Conservation (phyloP, 441 rosid species). For the Geranium incanum region DNA sequence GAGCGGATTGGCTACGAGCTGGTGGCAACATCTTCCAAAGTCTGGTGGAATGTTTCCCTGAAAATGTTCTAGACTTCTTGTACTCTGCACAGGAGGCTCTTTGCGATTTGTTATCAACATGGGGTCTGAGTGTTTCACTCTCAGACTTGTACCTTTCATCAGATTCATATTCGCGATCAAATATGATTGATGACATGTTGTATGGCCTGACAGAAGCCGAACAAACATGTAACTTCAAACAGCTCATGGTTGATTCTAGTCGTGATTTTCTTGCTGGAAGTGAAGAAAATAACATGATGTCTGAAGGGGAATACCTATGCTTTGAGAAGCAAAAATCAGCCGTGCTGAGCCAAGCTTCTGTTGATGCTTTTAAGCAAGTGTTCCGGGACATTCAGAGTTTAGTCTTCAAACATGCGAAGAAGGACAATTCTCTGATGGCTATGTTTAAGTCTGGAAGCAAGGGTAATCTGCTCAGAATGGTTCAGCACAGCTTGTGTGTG, state of each 20-base stretch:
- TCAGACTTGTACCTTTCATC: conserved; percentile 61
- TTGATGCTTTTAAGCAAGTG: conserved; percentile 68
- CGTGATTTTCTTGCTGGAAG: conserved; percentile 48
- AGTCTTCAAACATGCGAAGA: conserved; percentile 50
- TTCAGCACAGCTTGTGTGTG: conserved; percentile 85
- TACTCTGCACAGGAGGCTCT: conserved; percentile 68
- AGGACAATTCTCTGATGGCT: conserved; percentile 59
- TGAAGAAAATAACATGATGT: conserved; percentile 33
- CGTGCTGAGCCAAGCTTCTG: conserved; percentile 59
- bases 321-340: conserved; percentile 78
- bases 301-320: conserved; percentile 41
- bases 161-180: conserved; percentile 40
- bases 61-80: conserved; percentile 52
- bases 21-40: conserved; percentile 71
- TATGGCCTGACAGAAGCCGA: conserved; percentile 67
- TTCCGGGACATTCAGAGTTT: conserved; percentile 74
- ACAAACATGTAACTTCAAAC: conserved; percentile 50
- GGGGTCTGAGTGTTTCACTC: conserved; percentile 85
- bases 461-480: conserved; percentile 73
- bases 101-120: conserved; percentile 74
- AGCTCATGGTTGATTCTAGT: conserved; percentile 62
- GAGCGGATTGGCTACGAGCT: conserved; percentile 71
- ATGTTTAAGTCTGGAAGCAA: conserved; percentile 95
- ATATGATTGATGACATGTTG: conserved; percentile 63
- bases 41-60: conserved; percentile 41